Evolutionary conservation across 2,329 filamentous ascomycete genomes (phyloP).

Genomic region (Colletotrichum higginsianum): DNA sequence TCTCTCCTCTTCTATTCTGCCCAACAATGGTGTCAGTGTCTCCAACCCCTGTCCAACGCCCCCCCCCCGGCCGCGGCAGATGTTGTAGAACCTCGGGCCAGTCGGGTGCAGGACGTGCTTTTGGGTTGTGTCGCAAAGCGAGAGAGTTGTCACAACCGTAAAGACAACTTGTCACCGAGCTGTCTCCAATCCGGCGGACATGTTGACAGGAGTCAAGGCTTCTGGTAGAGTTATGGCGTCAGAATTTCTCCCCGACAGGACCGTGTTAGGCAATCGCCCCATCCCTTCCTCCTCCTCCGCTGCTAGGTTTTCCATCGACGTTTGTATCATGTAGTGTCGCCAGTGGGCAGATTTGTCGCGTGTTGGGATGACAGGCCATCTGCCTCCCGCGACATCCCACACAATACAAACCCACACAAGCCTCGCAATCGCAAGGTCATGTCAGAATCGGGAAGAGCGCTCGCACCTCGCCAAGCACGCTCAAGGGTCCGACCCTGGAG

Average conservation of each 20-base stretch:
- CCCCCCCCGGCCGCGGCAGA: neutral
- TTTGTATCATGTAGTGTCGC: constrained; percentile 37
- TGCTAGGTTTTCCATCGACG: constrained; percentile 4
- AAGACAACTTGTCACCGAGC: constrained; percentile 27
- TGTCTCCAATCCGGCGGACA: constrained; percentile 28
- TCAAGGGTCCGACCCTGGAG: constrained; percentile 23
- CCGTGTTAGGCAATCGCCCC: constrained; percentile 22
- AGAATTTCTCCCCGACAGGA: constrained; percentile 28
- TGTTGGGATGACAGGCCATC: constrained; percentile 39
- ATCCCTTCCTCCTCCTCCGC: neutral
- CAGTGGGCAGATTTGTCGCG: constrained; percentile 17
- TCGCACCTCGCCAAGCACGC: constrained; percentile 4
- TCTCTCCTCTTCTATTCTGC: neutral
- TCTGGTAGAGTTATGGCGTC: constrained; percentile 28
- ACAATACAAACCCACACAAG: neutral
- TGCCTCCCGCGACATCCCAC: neutral
- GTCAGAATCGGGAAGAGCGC: constrained; percentile 20
- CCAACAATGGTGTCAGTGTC: neutral
- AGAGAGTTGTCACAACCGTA: constrained; percentile 18
- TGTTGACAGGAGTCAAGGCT: constrained; percentile 32
- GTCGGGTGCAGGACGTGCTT: constrained; percentile 4
- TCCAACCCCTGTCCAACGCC: no score
- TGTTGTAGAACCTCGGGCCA: constrained; percentile 14
- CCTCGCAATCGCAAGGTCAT: constrained; percentile 16
- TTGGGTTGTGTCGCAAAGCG: constrained; percentile 12